phyloP scores from a whole-genome alignment of 371 early-diverging fungal genomes.

The Mortierella sp. region DNA sequence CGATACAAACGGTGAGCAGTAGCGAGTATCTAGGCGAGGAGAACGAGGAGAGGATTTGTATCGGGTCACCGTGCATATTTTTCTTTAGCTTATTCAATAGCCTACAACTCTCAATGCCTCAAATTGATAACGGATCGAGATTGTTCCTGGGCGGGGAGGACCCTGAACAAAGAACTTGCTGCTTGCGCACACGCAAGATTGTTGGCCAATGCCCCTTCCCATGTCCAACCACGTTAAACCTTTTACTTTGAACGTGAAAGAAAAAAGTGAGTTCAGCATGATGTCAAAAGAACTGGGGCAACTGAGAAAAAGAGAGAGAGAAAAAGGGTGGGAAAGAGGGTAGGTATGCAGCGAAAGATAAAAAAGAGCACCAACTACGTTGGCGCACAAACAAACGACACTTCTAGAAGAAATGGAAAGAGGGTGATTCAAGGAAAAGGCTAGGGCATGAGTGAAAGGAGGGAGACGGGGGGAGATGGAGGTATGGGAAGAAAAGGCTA shows the following conservation, averaged over 20 bases:
- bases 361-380: too few relatives aligned
- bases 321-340: background rate
- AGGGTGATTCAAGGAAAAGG: too few relatives aligned
- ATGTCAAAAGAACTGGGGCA: background rate
- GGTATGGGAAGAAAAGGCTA: too few relatives aligned
- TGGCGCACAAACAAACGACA: too few relatives aligned
- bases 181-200: background rate
- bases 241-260: background rate
- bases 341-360: background rate
- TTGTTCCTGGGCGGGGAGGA: background rate
- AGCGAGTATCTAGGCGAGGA: background rate
- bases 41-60: background rate
- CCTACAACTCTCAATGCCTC: background rate
- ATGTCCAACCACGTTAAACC: background rate
- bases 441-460: too few relatives aligned
- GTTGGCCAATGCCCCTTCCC: background rate
- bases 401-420: too few relatives aligned
- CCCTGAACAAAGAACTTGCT: background rate
- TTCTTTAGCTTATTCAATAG: background rate
- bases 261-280: background rate
- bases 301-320: background rate
- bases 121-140: slow-evolving; percentile 3
- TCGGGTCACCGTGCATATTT: background rate
- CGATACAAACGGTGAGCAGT: background rate
- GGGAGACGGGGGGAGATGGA: too few relatives aligned